Evolutionary conservation across 2,329 filamentous ascomycete genomes (phyloP), one percentile per base, ranked within the genome.

Genomic region (Lachnum nothofagi): DNA sequence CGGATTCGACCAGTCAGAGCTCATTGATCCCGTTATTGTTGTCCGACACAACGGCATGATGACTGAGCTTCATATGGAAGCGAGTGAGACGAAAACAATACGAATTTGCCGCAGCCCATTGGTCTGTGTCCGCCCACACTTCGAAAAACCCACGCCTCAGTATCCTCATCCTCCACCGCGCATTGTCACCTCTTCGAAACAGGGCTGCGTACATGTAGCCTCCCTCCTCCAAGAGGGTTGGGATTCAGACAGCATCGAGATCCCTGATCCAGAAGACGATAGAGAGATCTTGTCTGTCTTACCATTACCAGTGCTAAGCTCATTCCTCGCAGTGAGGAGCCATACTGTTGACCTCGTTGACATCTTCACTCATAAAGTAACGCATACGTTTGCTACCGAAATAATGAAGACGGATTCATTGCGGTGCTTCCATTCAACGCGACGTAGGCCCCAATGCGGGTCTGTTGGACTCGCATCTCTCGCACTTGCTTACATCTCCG

Each of bases 1-100:
- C 57, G 73, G 73, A 0, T 67, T 72, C 5, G 65, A 66, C 22
- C 65, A 67, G 20, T 60, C 60, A 19, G 60, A 63, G 14, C 49
- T 63, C 1, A 63, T 70, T 1, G 72, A 74, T 1, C 70, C 73
- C 9, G 65, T 89, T 1, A 63, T 88, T 7, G 62, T 88, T 6
- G 73, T 89, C 5, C 79, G 79, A 29, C 75, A 78, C 14, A 82
- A 85, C 45, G 86, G 86, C 0, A 72, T 74, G 3, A 69, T 89
- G 60, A 75, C 73, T 0, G 81, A 86, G 58, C 65, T 85, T 9
- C 71, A 73, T 42, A 67, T 77, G 14, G 73, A 73, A 14, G 68
- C 65, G 5, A 52, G 55, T 4, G 65, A 70, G 38, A 63, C 67
- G 3, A 66, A 60, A 20, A 72, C 74, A 23, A 71, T 74, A 48